phyloP scores from a whole-genome alignment of 2,329 filamentous ascomycete species.

The Diaporthe australafricana region DNA sequence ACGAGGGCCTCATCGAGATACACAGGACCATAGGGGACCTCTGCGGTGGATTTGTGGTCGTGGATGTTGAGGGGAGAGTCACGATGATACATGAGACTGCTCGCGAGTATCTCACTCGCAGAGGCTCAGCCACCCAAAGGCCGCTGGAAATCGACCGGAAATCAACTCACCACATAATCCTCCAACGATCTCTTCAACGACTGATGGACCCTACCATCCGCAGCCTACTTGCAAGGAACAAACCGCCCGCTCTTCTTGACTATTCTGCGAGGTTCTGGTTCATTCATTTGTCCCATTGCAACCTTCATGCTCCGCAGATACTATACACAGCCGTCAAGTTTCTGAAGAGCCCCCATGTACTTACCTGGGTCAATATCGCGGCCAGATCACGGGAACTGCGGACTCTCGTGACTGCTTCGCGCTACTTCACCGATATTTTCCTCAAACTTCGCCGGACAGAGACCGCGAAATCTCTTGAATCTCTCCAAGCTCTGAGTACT shows the following conservation, averaged over 20 bases:
- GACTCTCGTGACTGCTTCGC: slow-evolving; percentile 44
- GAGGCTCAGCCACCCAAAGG: neutral
- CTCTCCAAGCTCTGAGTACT: too few relatives aligned
- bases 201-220: slow-evolving; percentile 38
- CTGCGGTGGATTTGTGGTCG: slow-evolving; percentile 47
- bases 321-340: neutral
- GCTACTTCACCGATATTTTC: slow-evolving; percentile 41
- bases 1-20: too few relatives aligned
- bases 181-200: slow-evolving; percentile 39
- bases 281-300: neutral
- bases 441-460: slow-evolving; percentile 7
- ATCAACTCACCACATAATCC: slow-evolving; percentile 40
- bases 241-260: slow-evolving; percentile 36
- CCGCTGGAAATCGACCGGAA: slow-evolving; percentile 37
- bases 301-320: neutral
- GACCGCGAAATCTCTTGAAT: slow-evolving; percentile 36
- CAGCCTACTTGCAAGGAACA: slow-evolving; percentile 25
- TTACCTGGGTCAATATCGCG: slow-evolving; percentile 49
- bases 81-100: slow-evolving; percentile 50
- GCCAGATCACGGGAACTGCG: slow-evolving; percentile 42
- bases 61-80: slow-evolving; percentile 45
- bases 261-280: slow-evolving; percentile 37
- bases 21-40: slow-evolving; percentile 42
- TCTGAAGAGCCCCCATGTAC: slow-evolving; percentile 3
- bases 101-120: slow-evolving; percentile 46